A percentile compares a stretch with the other conserved stretches of the same genome.
These are phyloP conservation scores for Jackrogersella multiformis DNA, from an alignment of 495 filamentous ascomycete genomes.

Conservation along the genomic window DNA sequence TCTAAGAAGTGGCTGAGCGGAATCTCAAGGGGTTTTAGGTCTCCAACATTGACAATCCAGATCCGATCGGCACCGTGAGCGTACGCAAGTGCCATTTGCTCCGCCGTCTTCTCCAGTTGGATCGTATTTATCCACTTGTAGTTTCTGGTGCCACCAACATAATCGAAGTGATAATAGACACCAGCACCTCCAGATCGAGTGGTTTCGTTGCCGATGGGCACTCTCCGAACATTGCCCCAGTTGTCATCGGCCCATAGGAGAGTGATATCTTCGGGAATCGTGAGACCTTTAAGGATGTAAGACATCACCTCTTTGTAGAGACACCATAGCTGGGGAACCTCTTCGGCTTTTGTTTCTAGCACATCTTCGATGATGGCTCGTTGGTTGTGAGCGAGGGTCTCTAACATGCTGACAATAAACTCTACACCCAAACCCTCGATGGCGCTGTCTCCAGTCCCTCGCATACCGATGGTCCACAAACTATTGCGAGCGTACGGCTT, in stretches of 20 bases:
- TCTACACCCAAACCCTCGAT: conserved; percentile 63
- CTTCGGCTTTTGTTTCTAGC: conserved; percentile 61
- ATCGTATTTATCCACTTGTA: conserved; percentile 81
- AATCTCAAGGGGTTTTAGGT: conserved; percentile 74
- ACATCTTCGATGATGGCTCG: conserved; percentile 64
- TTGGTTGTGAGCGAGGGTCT: conserved; percentile 68
- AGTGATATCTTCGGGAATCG: conserved; percentile 76
- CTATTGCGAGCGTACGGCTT: conserved; percentile 70
- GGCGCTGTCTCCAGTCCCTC: conserved; percentile 72
- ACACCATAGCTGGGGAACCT: conserved; percentile 76
- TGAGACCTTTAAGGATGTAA: conserved; percentile 71
- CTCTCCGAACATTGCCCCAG: conserved; percentile 72
- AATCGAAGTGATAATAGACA: conserved; percentile 83
- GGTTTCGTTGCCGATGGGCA: conserved; percentile 70
- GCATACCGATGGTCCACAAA: conserved; percentile 77
- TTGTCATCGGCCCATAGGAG: conserved; percentile 82
- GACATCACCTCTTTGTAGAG: conserved; percentile 76
- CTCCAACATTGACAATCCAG: conserved; percentile 82
- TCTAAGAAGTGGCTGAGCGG: conserved; percentile 75
- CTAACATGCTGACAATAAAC: conserved; percentile 64
- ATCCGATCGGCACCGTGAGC: conserved; percentile 69
- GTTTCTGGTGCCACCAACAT: conserved; percentile 69
- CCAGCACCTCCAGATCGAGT: conserved; percentile 70
- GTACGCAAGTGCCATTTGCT: conserved; percentile 72
- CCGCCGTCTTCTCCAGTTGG: conserved; percentile 69